Evolutionary conservation across 1,284 basidiomycete genomes (phyloP).

Genomic region (Naganishia cerealis): DNA sequence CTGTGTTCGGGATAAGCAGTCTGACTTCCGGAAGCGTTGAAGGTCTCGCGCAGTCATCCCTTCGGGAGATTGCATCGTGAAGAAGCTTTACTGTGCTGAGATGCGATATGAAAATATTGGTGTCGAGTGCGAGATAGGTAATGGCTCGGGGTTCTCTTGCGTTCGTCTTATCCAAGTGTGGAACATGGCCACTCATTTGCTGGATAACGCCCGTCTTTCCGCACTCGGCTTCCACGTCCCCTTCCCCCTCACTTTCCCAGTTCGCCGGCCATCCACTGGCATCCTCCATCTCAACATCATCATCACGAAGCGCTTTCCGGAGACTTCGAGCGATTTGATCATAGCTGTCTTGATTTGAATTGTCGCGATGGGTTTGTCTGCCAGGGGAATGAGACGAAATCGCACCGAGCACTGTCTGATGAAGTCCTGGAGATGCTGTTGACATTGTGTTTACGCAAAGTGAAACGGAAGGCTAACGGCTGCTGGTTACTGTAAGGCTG

Average conservation of each 20-base stretch:
- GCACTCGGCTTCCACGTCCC: background rate
- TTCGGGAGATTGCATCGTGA: constrained; percentile 32
- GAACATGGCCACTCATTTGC: background rate
- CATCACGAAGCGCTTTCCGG: constrained; percentile 2
- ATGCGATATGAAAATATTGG: constrained; percentile 45
- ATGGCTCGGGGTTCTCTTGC: background rate
- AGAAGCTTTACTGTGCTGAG: constrained; percentile 37
- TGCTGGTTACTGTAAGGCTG: background rate
- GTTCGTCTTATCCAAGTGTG: background rate
- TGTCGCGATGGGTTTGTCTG: background rate
- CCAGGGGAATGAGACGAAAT: background rate
- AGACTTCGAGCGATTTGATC: constrained; percentile 6
- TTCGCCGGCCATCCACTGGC: constrained; percentile 16
- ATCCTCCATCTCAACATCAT: constrained; percentile 27
- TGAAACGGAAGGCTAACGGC: background rate
- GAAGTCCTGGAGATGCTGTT: background rate
- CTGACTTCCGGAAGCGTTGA: constrained; percentile 15
- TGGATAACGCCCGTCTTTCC: background rate
- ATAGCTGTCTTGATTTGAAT: background rate
- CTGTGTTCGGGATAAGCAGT: constrained; percentile 41
- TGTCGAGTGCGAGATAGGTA: constrained; percentile 43
- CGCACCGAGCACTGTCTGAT: background rate
- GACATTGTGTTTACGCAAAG: background rate
- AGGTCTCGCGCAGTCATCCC: background rate
- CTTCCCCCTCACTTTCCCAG: background rate